Evolutionary conservation across 2,329 filamentous ascomycete genomes (phyloP).

Genomic region (Gnomoniopsis sp.): DNA sequence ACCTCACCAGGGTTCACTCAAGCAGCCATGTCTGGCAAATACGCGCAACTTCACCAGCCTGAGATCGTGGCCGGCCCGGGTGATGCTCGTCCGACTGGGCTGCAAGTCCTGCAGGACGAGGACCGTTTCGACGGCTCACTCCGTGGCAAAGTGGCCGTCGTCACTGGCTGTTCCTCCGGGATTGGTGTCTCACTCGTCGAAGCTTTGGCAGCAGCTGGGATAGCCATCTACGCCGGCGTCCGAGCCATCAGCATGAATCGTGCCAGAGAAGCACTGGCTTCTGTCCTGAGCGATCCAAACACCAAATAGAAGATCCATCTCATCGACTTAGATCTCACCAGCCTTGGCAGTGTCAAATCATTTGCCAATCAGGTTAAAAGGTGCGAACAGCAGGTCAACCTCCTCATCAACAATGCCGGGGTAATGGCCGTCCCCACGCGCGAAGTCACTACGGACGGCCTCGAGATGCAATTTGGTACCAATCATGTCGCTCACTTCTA

Average conservation of each 20-base stretch:
- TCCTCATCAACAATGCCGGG: slow-evolving; percentile 41
- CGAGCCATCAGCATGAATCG: slow-evolving; percentile 34
- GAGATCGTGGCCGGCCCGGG: slow-evolving; percentile 26
- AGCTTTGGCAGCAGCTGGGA: slow-evolving; percentile 39
- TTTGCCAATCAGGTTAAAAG: slow-evolving; percentile 29
- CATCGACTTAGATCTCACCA: slow-evolving; percentile 27
- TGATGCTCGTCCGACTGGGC: slow-evolving; percentile 33
- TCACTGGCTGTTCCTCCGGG: slow-evolving; percentile 37
- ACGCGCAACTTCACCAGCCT: slow-evolving; percentile 17
- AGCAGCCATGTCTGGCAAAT: slow-evolving; percentile 13
- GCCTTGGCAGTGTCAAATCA: slow-evolving; percentile 30
- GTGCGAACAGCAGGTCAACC: slow-evolving; percentile 20
- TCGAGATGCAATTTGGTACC: slow-evolving; percentile 47
- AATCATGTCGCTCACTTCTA: slow-evolving; percentile 53
- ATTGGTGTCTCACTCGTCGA: slow-evolving; percentile 39
- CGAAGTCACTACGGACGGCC: slow-evolving; percentile 38
- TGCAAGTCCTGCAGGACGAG: slow-evolving; percentile 34
- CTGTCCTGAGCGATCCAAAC: slow-evolving; percentile 23
- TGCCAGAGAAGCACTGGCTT: slow-evolving; percentile 29
- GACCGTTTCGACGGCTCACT: slow-evolving; percentile 29
- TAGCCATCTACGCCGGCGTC: slow-evolving; percentile 39
- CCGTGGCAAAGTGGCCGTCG: slow-evolving; percentile 32
- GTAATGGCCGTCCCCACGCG: slow-evolving; percentile 36
- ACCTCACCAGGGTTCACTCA: neutral
- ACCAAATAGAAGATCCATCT: slow-evolving; percentile 27